Percentiles rank a stretch among this genome's conserved stretches.
phyloP scores from a whole-genome alignment of 768 basidiomycete species.

The Cyclocybe cylindracea region DNA sequence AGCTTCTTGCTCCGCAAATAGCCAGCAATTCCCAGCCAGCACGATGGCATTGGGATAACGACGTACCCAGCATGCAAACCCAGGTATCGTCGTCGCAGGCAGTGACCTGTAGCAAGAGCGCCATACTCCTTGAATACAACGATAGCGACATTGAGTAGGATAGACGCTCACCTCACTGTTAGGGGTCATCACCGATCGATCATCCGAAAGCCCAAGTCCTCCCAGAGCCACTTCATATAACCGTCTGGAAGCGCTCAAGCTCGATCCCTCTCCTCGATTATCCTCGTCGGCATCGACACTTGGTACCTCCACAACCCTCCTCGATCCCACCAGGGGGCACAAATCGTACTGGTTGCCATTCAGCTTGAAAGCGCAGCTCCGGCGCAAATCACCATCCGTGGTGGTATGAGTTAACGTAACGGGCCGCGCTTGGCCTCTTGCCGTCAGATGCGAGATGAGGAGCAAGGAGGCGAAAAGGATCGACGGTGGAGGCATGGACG shows the following conservation, averaged over 20 bases:
- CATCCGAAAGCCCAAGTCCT: background rate
- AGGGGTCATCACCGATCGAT: background rate
- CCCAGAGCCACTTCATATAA: conserved; percentile 13
- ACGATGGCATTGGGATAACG: background rate
- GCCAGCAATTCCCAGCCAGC: background rate
- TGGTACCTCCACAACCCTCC: conserved; percentile 6
- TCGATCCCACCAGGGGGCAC: conserved; percentile 18
- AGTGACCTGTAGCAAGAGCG: conserved; percentile 1
- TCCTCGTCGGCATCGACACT: conserved; percentile 1
- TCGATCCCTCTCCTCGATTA: conserved; percentile 10
- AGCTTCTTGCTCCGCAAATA: background rate
- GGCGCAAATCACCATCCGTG: conserved; percentile 12
- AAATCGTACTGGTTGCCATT: conserved; percentile 20
- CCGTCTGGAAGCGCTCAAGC: conserved; percentile 1
- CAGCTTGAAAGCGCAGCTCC: conserved; percentile 20
- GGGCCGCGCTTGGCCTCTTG: conserved; percentile 7
- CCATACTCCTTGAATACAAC: background rate
- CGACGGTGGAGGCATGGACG: conserved; percentile 6
- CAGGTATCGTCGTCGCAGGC: conserved; percentile 26
- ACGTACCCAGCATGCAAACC: conserved; percentile 32
- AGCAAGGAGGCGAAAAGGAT: conserved; percentile 13
- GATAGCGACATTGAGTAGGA: no score
- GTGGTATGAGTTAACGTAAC: conserved; percentile 4
- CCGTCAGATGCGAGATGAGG: conserved; percentile 13
- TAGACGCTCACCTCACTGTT: background rate